phyloP scores from a whole-genome alignment of 148 eudicot species.

The Spergularia bocconei region DNA sequence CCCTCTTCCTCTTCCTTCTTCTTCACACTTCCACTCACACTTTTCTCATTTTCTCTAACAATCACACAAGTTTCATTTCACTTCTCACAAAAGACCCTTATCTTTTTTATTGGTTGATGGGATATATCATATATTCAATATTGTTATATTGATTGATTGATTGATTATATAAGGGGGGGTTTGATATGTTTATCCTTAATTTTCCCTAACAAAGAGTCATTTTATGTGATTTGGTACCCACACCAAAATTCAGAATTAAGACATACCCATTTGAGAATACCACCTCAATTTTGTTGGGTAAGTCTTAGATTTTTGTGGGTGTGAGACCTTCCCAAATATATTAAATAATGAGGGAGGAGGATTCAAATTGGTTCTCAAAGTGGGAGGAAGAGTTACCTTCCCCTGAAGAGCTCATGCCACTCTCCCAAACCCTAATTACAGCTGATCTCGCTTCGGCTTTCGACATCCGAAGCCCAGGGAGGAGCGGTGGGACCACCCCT shows the following conservation, averaged over 20 bases:
- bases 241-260: constrained; percentile 18
- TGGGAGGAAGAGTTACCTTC: constrained; percentile 86
- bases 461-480: constrained; percentile 46
- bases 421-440: constrained; percentile 82
- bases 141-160: no score
- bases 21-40: constrained; percentile 10
- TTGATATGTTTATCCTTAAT: not conserved
- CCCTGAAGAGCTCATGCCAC: constrained; percentile 78
- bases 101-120: no score
- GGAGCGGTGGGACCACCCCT: not conserved
- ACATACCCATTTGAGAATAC: constrained; percentile 23
- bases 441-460: constrained; percentile 86
- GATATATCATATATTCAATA: no score
- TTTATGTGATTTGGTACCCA: constrained; percentile 16
- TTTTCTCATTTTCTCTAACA: not conserved
- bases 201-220: not conserved
- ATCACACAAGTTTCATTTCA: not conserved
- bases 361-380: constrained; percentile 80
- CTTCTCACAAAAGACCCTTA: no score
- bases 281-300: constrained; percentile 28
- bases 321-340: no score
- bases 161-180: no score
- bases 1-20: not conserved
- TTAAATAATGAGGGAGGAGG: constrained; percentile 64
- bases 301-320: constrained; percentile 11